Evolutionary conservation across 352 stramenopile genomes (phyloP).

Genomic region (Elongisporangium prolatum): DNA sequence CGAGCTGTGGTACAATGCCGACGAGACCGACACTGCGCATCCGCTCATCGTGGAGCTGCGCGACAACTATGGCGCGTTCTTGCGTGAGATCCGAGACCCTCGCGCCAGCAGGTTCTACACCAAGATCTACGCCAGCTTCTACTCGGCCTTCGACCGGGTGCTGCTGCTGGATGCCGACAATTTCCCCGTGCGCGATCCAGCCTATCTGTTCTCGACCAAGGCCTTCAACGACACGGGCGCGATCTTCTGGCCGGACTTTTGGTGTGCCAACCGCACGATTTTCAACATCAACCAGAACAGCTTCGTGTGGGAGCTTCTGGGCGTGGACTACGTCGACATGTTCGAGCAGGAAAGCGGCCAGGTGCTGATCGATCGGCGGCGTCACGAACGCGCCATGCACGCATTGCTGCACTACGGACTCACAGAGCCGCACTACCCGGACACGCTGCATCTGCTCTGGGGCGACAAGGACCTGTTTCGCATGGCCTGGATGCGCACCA

Average conservation of each 20-base stretch:
- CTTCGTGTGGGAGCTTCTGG: slow-evolving; percentile 63
- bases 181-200: slow-evolving; percentile 48
- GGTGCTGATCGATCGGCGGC: slow-evolving; percentile 51
- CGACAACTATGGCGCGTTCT: slow-evolving; percentile 26
- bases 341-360: slow-evolving; percentile 82
- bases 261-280: slow-evolving; percentile 57
- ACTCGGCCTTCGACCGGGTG: slow-evolving; percentile 46
- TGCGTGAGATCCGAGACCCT: slow-evolving; percentile 43
- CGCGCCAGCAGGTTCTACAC: slow-evolving; percentile 43
- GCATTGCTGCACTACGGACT: slow-evolving; percentile 57
- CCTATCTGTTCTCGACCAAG: slow-evolving; percentile 58
- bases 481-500: slow-evolving; percentile 69
- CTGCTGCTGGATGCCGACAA: slow-evolving; percentile 61
- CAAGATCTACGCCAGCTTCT: slow-evolving; percentile 53
- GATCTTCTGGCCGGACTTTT: slow-evolving; percentile 83
- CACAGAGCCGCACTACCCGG: slow-evolving; percentile 27
- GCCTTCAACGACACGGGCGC: slow-evolving; percentile 51
- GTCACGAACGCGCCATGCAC: slow-evolving; percentile 38
- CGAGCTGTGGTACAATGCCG: slow-evolving; percentile 50
- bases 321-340: slow-evolving; percentile 53
- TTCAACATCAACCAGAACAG: slow-evolving; percentile 65
- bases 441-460: slow-evolving; percentile 56
- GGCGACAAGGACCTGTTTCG: slow-evolving; percentile 82
- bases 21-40: slow-evolving; percentile 29
- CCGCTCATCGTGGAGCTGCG: slow-evolving; percentile 35